These are phyloP conservation scores for Dryadomyces quercus-mongolicae DNA, from an alignment of 2,329 filamentous ascomycete species.

Conservation along the genomic window DNA sequence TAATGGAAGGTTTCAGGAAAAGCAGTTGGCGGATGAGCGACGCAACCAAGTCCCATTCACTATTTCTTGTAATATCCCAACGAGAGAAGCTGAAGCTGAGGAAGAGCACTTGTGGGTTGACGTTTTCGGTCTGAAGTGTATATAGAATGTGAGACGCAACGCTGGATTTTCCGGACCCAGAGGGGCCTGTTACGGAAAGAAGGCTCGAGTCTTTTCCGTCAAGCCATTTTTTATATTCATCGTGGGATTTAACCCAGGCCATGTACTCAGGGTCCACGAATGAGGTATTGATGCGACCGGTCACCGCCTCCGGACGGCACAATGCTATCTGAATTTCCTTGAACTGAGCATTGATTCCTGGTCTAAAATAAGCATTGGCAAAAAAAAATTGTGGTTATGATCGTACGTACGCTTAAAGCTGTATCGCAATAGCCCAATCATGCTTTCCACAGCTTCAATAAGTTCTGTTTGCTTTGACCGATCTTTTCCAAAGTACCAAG, in stretches of 20 bases:
- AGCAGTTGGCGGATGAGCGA: slow-evolving; percentile 4
- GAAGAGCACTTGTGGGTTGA: neutral
- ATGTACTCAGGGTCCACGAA: neutral
- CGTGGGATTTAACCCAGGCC: slow-evolving; percentile 1
- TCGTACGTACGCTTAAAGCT: neutral
- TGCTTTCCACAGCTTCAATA: neutral
- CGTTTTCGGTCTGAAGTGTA: neutral
- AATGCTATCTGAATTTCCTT: neutral
- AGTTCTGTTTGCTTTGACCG: neutral
- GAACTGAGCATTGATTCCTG: neutral
- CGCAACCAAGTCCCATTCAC: slow-evolving; percentile 1
- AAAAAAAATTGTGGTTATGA: neutral
- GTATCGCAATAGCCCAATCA: neutral
- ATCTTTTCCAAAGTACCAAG: slow-evolving; percentile 2
- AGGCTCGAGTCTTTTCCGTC: neutral
- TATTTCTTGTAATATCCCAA: slow-evolving; percentile 1
- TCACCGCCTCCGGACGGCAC: neutral
- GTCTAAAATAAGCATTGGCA: neutral
- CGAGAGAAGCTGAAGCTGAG: slow-evolving; percentile 6
- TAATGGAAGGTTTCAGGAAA: neutral
- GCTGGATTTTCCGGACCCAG: slow-evolving; percentile 1
- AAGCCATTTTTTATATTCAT: slow-evolving; percentile 1
- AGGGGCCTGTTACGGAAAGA: neutral
- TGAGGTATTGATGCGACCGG: neutral
- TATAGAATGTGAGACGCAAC: slow-evolving; percentile 1